Evolutionary conservation across 2,329 filamentous ascomycete species (phyloP), one percentile per base, ranked within the genome.

Genomic region (Cercospora canescens): DNA sequence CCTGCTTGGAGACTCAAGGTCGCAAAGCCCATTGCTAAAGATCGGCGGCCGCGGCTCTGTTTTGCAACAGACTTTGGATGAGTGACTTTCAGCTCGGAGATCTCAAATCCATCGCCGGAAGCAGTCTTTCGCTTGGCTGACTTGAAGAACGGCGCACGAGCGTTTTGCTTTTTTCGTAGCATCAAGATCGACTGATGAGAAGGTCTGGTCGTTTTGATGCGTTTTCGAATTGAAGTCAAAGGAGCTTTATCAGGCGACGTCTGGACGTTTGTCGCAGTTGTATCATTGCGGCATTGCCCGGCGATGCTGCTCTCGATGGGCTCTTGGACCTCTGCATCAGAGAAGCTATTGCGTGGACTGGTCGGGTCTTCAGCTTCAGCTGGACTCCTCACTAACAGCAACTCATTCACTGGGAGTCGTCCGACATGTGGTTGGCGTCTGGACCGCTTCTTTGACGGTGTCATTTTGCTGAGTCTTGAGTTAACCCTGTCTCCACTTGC

Each of bases 51-150:
- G 9, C 34, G 11, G 11, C 37, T 56, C 18, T 34, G n/a, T 24
- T 59, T 52, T 16, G 21, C 28, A 12, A 35, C 34, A 26, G 37
- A 26, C 21, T 21, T 55, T 3, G 62, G 39, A 39, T 52, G 63
- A 24, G 26, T 54, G 28, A 64, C 34, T 39, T 66, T 58, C 28
- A 71, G 65, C 58, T 73, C 71, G 30, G 66, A 62, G 26, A n/a
- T 16, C 11, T 69, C 68, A 34, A 73, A 73, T 11, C 71, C 71
- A 62, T 73, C 71, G 21, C 71, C 71, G 26, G 45, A 16, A 21
- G 67, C 45, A 8, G 35, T 55, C 11, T 18, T 26, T 8, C 34
- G 30, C 5, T 50, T 48, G 12, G 30, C 21, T 21, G 39, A 50
- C 26, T 59, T 56, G 24, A 62, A 63, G 30, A 66, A 61, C 12